Evolutionary conservation across 208 protist genomes (phyloP).

Genomic region (Trypanosomatidae sp.): DNA sequence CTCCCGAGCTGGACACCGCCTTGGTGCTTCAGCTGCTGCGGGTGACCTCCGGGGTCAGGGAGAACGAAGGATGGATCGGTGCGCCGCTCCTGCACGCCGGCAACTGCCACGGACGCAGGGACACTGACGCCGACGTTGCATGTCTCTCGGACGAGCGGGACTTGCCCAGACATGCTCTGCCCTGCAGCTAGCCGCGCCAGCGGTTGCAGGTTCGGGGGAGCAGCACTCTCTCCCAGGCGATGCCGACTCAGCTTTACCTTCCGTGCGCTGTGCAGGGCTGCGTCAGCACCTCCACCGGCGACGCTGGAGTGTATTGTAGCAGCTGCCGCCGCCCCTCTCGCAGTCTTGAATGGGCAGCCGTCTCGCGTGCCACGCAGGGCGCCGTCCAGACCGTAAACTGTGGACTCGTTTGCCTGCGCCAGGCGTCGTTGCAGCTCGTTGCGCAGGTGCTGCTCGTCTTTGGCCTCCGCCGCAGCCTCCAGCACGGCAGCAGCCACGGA

Average conservation of each 20-base stretch:
- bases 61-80: neutral
- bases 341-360: neutral
- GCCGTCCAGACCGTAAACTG: constrained; percentile 3
- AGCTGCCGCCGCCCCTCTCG: neutral
- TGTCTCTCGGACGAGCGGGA: neutral
- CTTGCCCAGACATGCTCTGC: neutral
- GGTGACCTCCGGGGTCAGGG: neutral
- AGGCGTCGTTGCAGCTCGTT: constrained; percentile 11
- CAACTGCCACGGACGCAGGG: neutral
- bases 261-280: neutral
- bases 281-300: neutral
- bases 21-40: neutral
- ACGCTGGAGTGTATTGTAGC: neutral
- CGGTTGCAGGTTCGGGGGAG: neutral
- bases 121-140: neutral
- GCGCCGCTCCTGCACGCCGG: neutral
- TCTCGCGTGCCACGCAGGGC: neutral
- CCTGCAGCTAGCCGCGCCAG: neutral
- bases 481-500: neutral
- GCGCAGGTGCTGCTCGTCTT: constrained; percentile 2
- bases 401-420: constrained; percentile 4
- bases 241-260: neutral
- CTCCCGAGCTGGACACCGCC: neutral
- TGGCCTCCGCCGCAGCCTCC: neutral
- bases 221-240: neutral